phyloP scores from a whole-genome alignment of 2,329 filamentous ascomycete genomes.

The Fonsecaea erecta region DNA sequence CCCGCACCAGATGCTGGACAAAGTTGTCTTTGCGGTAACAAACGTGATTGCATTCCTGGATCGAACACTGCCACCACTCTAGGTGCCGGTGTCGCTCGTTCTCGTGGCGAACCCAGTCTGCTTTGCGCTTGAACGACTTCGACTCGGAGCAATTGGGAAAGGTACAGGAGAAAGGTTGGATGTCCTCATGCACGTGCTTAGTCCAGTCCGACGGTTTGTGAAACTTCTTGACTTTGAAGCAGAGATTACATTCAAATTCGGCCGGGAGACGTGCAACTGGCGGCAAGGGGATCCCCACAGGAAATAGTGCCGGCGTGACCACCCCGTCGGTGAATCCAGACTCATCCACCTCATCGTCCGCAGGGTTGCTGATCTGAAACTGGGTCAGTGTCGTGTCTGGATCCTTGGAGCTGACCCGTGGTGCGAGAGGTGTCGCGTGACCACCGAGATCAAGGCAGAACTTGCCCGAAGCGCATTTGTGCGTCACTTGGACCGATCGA shows the following conservation, averaged over 20 bases:
- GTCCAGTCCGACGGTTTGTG: constrained; percentile 95
- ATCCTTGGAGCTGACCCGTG: constrained; percentile 58
- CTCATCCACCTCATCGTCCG: constrained; percentile 66
- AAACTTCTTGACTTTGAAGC: constrained; percentile 82
- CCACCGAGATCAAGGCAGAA: constrained; percentile 72
- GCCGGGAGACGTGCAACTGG: constrained; percentile 77
- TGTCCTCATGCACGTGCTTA: constrained; percentile 92
- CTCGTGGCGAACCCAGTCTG: constrained; percentile 93
- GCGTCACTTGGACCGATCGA: constrained; percentile 57
- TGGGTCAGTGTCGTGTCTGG: constrained; percentile 61
- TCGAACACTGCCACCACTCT: constrained; percentile 87
- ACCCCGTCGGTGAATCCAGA: constrained; percentile 69
- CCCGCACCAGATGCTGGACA: constrained; percentile 85
- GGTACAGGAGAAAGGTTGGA: constrained; percentile 91
- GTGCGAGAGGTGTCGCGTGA: constrained; percentile 65
- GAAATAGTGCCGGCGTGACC: constrained; percentile 75
- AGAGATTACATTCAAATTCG: constrained; percentile 87
- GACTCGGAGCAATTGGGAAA: constrained; percentile 81
- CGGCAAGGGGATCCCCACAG: constrained; percentile 78
- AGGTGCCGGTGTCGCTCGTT: constrained; percentile 88
- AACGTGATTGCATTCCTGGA: constrained; percentile 77
- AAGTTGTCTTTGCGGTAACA: constrained; percentile 93
- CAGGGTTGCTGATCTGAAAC: constrained; percentile 61
- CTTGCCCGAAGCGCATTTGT: constrained; percentile 63
- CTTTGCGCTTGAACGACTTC: constrained; percentile 93